Evolutionary conservation across 768 basidiomycete genomes (phyloP).

Genomic region (Neoboletus subvelutipes): DNA sequence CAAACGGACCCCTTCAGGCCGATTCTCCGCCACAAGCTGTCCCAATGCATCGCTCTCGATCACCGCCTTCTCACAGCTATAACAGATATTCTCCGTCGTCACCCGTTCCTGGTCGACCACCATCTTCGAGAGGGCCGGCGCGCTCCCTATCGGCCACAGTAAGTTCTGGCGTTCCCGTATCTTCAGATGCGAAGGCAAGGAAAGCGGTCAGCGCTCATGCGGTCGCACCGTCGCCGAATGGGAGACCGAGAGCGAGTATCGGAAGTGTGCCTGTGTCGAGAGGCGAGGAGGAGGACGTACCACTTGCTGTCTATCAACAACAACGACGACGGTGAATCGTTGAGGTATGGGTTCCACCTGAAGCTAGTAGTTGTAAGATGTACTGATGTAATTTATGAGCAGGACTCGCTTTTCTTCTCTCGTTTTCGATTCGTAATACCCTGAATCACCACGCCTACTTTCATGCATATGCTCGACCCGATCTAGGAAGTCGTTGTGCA

Average conservation of each 20-base stretch:
- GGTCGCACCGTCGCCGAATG: constrained; percentile 35
- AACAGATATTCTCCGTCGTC: constrained; percentile 38
- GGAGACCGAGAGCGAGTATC: constrained; percentile 41
- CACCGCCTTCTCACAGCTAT: constrained; percentile 48
- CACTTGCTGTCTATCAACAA: constrained; percentile 77
- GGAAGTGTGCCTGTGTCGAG: constrained; percentile 34
- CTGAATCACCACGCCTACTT: constrained; percentile 2
- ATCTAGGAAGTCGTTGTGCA: constrained; percentile 29
- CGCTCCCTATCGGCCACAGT: constrained; percentile 75
- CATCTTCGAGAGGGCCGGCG: constrained; percentile 43
- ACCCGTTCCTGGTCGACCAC: constrained; percentile 22
- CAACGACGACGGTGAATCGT: constrained; percentile 52
- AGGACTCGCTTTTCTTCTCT: constrained; percentile 2
- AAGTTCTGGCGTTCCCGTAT: constrained; percentile 34
- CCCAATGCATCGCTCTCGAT: constrained; percentile 46
- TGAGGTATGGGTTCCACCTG: constrained; percentile 13
- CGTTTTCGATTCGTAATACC: constrained; percentile 6
- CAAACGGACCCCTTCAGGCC: constrained; percentile 17
- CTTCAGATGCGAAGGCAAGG: constrained; percentile 52
- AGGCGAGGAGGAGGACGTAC: constrained; percentile 75
- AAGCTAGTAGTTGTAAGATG: not conserved
- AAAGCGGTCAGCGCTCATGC: constrained; percentile 72
- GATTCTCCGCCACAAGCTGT: constrained; percentile 29
- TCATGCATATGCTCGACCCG: constrained; percentile 9
- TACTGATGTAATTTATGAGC: constrained; percentile 7